Evolutionary conservation across 495 filamentous ascomycete genomes (phyloP), one percentile per base, ranked within the genome.

Genomic region (Penicillium manginii): DNA sequence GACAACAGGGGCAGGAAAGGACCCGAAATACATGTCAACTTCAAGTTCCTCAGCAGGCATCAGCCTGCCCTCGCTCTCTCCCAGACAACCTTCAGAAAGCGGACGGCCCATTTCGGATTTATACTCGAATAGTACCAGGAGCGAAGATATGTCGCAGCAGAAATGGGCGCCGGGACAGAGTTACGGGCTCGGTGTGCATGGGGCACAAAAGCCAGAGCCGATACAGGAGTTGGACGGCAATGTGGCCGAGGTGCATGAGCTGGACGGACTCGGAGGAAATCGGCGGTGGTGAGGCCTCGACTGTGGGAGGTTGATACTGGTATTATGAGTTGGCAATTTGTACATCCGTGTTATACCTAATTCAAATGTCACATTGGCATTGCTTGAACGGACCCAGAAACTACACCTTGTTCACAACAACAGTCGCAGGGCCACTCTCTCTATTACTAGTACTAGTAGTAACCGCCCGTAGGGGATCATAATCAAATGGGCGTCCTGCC

Each of bases 161-260:
- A 57, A 50, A 45, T 50, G 46, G 46, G 21, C 19, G 55, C 17
- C 55, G 55, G 35, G 55, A 5, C 55, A 57, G 33, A 43, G 31
- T 47, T 57, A 57, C 46, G 55, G 55, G 55, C 55, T 57, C 19
- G 55, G 55, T 57, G 22, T 57, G 55, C 55, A 57, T 43, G 55
- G 55, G 45, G 55, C 55, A 51, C 46, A 51, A 51, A 51, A 42
- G 23, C 55, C 55, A 43, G 55, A 57, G 31, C 55, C 55, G 46
- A 57, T 57, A 57, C 55, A 57, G n/a, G 55, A 57, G 55, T 57
- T 57, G 35, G 55, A 57, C 23, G 14, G 21, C 47, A 51, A 49
- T 57, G 37, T 51, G 55, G 47, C 46, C 21, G 17, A 57, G 46
- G 47, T 51, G 33, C 32, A 57, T 57, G 55, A 57, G 19, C 10